These are phyloP conservation scores for Leptodontidium sp. DNA, from an alignment of 2,329 filamentous ascomycete genomes.

Conservation along the genomic window DNA sequence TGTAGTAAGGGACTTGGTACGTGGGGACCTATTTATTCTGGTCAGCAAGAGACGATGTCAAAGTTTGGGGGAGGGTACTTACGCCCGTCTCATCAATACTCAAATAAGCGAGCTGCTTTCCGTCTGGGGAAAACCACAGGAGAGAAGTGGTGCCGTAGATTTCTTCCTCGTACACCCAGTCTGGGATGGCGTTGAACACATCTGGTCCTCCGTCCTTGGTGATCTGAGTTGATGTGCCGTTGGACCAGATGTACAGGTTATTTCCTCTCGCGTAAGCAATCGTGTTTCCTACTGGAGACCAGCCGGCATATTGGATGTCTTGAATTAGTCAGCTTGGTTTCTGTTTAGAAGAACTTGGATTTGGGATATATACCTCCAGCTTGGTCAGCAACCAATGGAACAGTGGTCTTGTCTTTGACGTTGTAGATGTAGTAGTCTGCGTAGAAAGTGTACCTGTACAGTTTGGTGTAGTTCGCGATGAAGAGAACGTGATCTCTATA, in stretches of 20 bases:
- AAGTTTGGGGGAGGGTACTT: not conserved
- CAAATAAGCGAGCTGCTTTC: constrained; percentile 61
- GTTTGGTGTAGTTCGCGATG: constrained; percentile 71
- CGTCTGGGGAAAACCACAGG: constrained; percentile 66
- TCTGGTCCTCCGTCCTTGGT: constrained; percentile 67
- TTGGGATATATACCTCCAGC: constrained; percentile 22
- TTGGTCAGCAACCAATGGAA: constrained; percentile 65
- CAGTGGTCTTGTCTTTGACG: constrained; percentile 61
- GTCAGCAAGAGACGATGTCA: not conserved
- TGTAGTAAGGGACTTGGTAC: constrained; percentile 72
- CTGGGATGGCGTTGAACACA: constrained; percentile 69
- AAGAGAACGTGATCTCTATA: constrained; percentile 61
- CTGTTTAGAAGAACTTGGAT: not conserved
- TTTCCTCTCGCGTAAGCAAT: constrained; percentile 74
- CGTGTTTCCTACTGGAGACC: constrained; percentile 64
- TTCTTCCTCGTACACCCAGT: constrained; percentile 71
- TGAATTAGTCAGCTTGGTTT: not conserved
- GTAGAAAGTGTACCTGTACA: constrained; percentile 74
- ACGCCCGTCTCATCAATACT: constrained; percentile 73
- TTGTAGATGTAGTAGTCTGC: constrained; percentile 72
- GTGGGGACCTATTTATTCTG: constrained; percentile 51
- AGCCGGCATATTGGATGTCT: constrained; percentile 69
- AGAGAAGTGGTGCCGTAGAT: constrained; percentile 60
- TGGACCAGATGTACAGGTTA: constrained; percentile 66
- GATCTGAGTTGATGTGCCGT: constrained; percentile 58